phyloP scores from a whole-genome alignment of 2,329 filamentous ascomycete genomes.

The Fusarium abutilonis region DNA sequence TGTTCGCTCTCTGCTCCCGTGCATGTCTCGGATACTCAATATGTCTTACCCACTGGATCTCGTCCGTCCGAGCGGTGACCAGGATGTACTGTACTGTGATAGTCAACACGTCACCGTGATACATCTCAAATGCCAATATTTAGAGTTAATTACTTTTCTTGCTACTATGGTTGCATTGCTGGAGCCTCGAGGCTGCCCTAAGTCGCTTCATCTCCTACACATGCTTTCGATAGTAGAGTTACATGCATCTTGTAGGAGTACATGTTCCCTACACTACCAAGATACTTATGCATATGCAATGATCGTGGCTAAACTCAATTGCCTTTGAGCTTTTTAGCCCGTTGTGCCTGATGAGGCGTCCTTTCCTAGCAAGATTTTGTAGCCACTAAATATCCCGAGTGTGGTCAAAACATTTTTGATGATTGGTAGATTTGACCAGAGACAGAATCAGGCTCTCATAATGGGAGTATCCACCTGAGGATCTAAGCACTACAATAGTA shows the following conservation, averaged over 20 bases:
- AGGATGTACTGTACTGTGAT: not conserved
- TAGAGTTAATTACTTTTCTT: not conserved
- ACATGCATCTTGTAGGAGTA: not conserved
- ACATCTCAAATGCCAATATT: not conserved
- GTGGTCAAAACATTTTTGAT: slow-evolving; percentile 28
- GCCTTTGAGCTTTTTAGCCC: not conserved
- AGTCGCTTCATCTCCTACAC: not conserved
- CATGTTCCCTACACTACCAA: not conserved
- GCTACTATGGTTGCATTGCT: not conserved
- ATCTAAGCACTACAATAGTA: slow-evolving; percentile 1
- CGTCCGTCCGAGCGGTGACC: not conserved
- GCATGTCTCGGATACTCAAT: not conserved
- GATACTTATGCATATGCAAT: not conserved
- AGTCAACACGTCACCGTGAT: not conserved
- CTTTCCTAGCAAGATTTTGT: slow-evolving; percentile 21
- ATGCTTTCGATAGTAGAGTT: slow-evolving; percentile 15
- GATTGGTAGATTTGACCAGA: slow-evolving; percentile 29
- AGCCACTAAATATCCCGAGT: slow-evolving; percentile 24
- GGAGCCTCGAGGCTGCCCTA: not conserved
- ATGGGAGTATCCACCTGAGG: no score
- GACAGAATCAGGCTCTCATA: slow-evolving; percentile 22
- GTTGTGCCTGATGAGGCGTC: slow-evolving; percentile 1
- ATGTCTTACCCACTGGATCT: not conserved
- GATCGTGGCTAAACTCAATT: not conserved
- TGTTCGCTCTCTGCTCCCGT: not conserved